A percentile compares a stretch with the other conserved stretches of the same genome.
Evolutionary conservation across 768 basidiomycete genomes (phyloP).

Genomic region (Thelephora aurantiotincta): DNA sequence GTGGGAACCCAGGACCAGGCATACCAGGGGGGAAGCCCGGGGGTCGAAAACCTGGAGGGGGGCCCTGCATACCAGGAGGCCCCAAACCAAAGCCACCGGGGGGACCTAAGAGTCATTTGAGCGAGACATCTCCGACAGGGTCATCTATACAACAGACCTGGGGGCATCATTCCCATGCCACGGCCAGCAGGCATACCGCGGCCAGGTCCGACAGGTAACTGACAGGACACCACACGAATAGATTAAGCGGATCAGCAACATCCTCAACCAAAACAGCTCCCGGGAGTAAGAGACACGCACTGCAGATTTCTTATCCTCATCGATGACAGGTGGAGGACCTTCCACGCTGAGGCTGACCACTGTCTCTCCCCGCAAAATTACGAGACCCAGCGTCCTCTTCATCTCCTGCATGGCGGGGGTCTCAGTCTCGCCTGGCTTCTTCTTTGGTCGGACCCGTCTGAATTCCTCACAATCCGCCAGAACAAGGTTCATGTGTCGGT

Average conservation of each 20-base stretch:
- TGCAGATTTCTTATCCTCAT: constrained; percentile 78
- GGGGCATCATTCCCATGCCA: constrained; percentile 93
- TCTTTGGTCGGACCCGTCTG: constrained; percentile 81
- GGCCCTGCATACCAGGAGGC: constrained; percentile 72
- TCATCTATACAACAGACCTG: constrained; percentile 33
- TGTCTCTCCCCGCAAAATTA: constrained; percentile 91
- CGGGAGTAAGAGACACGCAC: constrained; percentile 25
- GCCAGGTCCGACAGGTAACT: constrained; percentile 85
- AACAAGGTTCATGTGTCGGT: constrained; percentile 99
- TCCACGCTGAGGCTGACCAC: constrained; percentile 93
- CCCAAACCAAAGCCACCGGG: constrained; percentile 15
- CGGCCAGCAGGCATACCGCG: constrained; percentile 93
- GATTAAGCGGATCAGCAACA: too few relatives aligned
- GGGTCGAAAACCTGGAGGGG: constrained; percentile 76
- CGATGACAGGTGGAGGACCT: constrained; percentile 84
- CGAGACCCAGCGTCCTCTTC: constrained; percentile 92
- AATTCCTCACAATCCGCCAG: constrained; percentile 98
- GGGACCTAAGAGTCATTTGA: background rate
- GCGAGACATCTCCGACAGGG: too few relatives aligned
- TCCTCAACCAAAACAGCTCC: too few relatives aligned
- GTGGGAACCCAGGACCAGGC: constrained; percentile 39
- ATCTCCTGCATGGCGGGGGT: constrained; percentile 78
- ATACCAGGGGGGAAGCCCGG: constrained; percentile 75
- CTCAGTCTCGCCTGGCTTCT: constrained; percentile 67
- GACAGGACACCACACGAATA: constrained; percentile 1